Evolutionary conservation across 1,284 basidiomycete species (phyloP), one percentile per base, ranked within the genome.

Genomic region (Tilletia caries): DNA sequence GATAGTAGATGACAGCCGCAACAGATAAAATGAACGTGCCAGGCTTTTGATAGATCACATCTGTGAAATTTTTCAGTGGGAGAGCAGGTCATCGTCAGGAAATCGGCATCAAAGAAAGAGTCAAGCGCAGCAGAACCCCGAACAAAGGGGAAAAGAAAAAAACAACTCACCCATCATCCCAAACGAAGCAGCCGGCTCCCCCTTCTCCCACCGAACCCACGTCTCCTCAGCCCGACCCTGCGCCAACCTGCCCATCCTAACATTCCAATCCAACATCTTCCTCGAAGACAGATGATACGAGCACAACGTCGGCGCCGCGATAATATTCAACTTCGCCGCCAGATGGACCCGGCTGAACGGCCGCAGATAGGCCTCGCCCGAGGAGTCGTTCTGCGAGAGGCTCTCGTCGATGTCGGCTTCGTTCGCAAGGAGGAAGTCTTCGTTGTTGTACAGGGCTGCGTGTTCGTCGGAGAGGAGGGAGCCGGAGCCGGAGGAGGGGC

Each of bases 271-370:
- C 20, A 85, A 62, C 68, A 85, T 73, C 70, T 78, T 74, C 3
- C 75, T 65, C 10, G 54, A 71, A 48, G 69, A 70, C 1, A 82
- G 15, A 66, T 84, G 82, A 69, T 85, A 85, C 15, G 84, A 79
- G 65, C 76, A 78, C 8, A 85, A 65, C 18, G 80, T 80, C 1
- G 82, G 82, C 8, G 84, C 81, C 6, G 81, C 79, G 25, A 84
- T 76, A 20, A 85, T 79, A 67, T 79, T 76, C 66, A 83, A 77
- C 67, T 83, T 84, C 33, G 78, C 75, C 0, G 84, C 83, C 25
- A 85, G 76, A 71, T 82, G 79, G 10, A 84, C 84, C n/a, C 84
- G 74, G 46, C 77, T 79, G 67, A 81, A 84, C 5, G 84, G 84
- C 0, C 84, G 75, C 2, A 83, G 73, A 71, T 85, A 85, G 2